Conservation (phyloP, 2,329 filamentous ascomycete species). For the Colletotrichum costaricense region DNA sequence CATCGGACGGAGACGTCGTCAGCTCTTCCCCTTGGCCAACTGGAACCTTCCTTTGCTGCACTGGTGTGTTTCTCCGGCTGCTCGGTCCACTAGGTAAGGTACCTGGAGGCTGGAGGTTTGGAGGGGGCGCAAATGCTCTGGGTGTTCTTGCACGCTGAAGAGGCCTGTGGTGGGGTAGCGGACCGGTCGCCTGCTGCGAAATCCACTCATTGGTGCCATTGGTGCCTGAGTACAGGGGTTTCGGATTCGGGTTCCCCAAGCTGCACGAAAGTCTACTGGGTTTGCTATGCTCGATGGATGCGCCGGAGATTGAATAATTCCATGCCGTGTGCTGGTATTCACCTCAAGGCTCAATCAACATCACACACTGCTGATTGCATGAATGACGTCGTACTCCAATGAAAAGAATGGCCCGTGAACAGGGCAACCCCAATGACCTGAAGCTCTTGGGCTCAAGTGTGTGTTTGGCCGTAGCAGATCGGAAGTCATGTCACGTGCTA, state of each 20-base stretch:
- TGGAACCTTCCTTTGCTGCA: constrained; percentile 33
- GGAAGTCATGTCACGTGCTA: constrained; percentile 3
- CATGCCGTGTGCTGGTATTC: constrained; percentile 4
- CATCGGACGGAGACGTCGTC: constrained; percentile 35
- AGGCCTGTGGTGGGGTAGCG: constrained; percentile 29
- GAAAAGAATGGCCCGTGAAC: constrained; percentile 9
- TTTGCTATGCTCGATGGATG: constrained; percentile 14
- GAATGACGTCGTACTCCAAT: constrained; percentile 13
- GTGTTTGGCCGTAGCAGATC: not conserved
- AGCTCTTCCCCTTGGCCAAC: constrained; percentile 29
- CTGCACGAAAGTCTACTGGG: constrained; percentile 7
- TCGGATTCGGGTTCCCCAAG: constrained; percentile 7
- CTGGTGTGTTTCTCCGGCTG: constrained; percentile 32
- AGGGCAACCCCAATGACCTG: constrained; percentile 5
- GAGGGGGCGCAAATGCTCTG: not conserved
- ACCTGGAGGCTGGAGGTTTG: not conserved
- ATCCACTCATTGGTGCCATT: constrained; percentile 28
- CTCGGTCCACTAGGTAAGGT: constrained; percentile 29
- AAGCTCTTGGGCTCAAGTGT: constrained; percentile 2
- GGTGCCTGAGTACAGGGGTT: constrained; percentile 33
- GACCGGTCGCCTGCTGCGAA: constrained; percentile 14
- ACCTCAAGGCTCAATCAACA: not conserved
- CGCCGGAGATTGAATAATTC: constrained; percentile 15
- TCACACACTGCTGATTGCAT: not conserved
- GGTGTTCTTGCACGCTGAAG: constrained; percentile 20